These are phyloP conservation scores for Glycine latifolia DNA, from an alignment of 306 rosid species.

Conservation along the genomic window DNA sequence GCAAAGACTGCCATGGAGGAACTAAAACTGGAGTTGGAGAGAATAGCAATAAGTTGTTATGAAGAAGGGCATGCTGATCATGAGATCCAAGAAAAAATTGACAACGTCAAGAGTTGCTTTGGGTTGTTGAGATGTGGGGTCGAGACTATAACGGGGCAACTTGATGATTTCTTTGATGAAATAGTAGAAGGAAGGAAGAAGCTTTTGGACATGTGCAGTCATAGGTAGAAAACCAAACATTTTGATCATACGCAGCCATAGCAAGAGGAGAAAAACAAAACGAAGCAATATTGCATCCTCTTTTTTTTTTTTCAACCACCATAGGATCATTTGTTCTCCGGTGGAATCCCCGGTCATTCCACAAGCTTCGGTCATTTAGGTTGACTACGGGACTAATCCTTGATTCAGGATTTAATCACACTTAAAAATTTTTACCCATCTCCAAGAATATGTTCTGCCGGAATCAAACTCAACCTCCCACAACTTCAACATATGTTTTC, in stretches of 20 bases:
- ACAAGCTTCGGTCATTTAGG: no score
- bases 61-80: constrained; percentile 38
- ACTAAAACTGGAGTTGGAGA: constrained; percentile 65
- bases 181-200: constrained; percentile 89
- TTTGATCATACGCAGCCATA: constrained; percentile 40
- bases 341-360: no score
- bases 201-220: constrained; percentile 85
- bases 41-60: constrained; percentile 39
- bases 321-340: no score
- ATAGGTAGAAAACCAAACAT: constrained; percentile 54
- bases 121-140: constrained; percentile 78
- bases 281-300: constrained; percentile 26
- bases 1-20: constrained; percentile 71
- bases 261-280: constrained; percentile 10
- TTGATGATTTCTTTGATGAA: constrained; percentile 94
- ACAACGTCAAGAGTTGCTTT: constrained; percentile 63
- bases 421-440: no score
- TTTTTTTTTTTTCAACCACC: no score
- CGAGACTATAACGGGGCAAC: constrained; percentile 69
- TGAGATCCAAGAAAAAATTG: constrained; percentile 55
- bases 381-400: no score
- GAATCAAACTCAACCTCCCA: no score
- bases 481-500: no score
- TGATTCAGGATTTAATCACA: no score
- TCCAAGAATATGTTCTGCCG: no score